phyloP scores from a whole-genome alignment of 2,329 filamentous ascomycete genomes.

The Trichoderma koningii region DNA sequence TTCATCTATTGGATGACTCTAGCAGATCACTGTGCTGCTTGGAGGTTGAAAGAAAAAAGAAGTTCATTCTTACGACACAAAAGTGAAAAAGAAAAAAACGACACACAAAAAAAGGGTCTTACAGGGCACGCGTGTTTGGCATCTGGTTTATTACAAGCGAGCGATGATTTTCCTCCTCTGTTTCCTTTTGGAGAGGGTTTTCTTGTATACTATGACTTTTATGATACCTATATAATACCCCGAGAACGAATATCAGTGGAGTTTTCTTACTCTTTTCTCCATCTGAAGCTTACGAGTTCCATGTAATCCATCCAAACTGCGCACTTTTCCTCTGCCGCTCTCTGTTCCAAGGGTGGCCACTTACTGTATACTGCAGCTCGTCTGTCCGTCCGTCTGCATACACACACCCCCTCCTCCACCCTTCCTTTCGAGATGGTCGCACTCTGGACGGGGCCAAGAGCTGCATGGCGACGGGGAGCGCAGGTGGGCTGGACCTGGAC shows the following conservation, averaged over 20 bases:
- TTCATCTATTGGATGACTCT: neutral
- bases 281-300: neutral
- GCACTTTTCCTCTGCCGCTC: conserved; percentile 7
- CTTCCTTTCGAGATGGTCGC: neutral
- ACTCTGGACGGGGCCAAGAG: conserved; percentile 3
- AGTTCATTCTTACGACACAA: neutral
- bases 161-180: conserved; percentile 10
- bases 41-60: conserved; percentile 9
- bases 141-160: conserved; percentile 15
- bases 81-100: conserved; percentile 7
- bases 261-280: neutral
- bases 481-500: conserved; percentile 3
- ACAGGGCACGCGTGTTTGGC: conserved; percentile 12
- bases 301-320: conserved; percentile 6
- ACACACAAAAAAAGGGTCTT: neutral
- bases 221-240: conserved; percentile 24
- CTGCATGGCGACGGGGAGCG: conserved; percentile 12
- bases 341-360: neutral
- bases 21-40: conserved; percentile 12
- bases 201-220: conserved; percentile 19
- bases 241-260: conserved; percentile 17
- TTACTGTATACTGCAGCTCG: neutral
- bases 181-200: neutral
- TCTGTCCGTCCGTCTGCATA: neutral
- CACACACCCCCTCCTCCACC: conserved; percentile 4